These are phyloP conservation scores for Saururus chinensis DNA, from an alignment of 164 flowering plant species.

Conservation along the genomic window DNA sequence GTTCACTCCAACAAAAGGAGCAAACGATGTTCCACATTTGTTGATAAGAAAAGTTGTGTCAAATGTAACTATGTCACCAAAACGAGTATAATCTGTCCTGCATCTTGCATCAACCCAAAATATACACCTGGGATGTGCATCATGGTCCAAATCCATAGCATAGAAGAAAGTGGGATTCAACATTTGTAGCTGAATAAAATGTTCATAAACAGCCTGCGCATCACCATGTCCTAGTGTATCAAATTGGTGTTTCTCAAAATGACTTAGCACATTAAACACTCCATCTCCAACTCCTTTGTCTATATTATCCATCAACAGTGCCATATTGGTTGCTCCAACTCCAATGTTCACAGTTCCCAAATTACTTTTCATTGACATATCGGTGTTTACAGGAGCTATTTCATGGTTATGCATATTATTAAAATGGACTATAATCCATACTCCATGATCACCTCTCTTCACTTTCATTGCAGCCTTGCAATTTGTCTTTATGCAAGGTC, in stretches of 20 bases:
- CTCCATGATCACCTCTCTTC: neutral
- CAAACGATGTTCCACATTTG: conserved; percentile 4
- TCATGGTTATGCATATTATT: neutral
- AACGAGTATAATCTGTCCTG: conserved; percentile 1
- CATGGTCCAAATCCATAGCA: conserved; percentile 3
- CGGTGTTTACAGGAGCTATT: neutral
- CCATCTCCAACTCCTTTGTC: neutral
- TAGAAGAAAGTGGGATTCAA: conserved; percentile 3
- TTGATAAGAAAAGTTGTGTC: conserved; percentile 7
- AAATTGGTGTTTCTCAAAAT: neutral
- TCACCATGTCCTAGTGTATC: conserved; percentile 2
- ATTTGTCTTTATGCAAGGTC: neutral
- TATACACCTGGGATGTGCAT: neutral
- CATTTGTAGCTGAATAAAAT: neutral
- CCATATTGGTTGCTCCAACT: too few relatives aligned
- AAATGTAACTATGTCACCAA: conserved; percentile 5
- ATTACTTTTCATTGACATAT: neutral
- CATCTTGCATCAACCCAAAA: conserved; percentile 6
- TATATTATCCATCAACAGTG: neutral
- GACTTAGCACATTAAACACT: neutral
- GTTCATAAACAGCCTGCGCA: neutral
- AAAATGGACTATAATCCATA: neutral
- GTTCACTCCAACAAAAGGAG: conserved; percentile 6
- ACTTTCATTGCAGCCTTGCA: conserved; percentile 1
- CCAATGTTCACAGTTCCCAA: neutral